Evolutionary conservation across 768 basidiomycete species (phyloP).

Genomic region (Phaeotremella fagi): DNA sequence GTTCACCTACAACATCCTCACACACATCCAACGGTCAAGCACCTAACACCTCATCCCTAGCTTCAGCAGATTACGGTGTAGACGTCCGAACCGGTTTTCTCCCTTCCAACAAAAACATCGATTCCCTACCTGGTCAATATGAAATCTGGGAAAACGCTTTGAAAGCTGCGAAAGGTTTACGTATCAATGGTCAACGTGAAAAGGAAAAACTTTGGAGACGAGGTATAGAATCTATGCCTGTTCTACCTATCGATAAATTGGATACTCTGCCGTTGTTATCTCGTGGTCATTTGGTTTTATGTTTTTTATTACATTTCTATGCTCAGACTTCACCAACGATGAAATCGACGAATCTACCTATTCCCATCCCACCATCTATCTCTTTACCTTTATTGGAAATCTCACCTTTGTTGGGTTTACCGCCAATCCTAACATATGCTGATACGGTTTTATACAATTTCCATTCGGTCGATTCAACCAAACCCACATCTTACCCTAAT

Average conservation of each 20-base stretch:
- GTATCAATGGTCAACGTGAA: slow-evolving; percentile 24
- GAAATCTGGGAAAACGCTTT: slow-evolving; percentile 64
- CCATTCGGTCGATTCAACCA: slow-evolving; percentile 28
- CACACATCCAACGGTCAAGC: slow-evolving; percentile 39
- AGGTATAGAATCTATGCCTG: slow-evolving; percentile 64
- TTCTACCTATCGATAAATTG: slow-evolving; percentile 59
- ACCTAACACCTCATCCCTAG: slow-evolving; percentile 61
- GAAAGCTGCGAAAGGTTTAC: slow-evolving; percentile 48
- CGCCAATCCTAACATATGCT: slow-evolving; percentile 83
- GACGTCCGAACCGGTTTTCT: slow-evolving; percentile 87
- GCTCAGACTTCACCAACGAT: slow-evolving; percentile 55
- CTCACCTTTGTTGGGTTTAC: slow-evolving; percentile 66
- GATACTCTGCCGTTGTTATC: slow-evolving; percentile 62
- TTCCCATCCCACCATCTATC: slow-evolving; percentile 65
- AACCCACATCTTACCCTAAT: slow-evolving; percentile 14
- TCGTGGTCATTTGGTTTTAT: slow-evolving; percentile 81
- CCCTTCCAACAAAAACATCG: slow-evolving; percentile 68
- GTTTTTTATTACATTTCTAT: slow-evolving; percentile 86
- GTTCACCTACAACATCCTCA: slow-evolving; percentile 27
- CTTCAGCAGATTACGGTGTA: slow-evolving; percentile 86
- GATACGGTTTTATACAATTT: slow-evolving; percentile 86
- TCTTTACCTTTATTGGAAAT: slow-evolving; percentile 71
- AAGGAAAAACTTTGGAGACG: slow-evolving; percentile 65
- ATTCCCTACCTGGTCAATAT: slow-evolving; percentile 61
- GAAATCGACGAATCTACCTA: slow-evolving; percentile 48